Evolutionary conservation across 768 basidiomycete species (phyloP).

Genomic region (Steccherinum ochraceum): DNA sequence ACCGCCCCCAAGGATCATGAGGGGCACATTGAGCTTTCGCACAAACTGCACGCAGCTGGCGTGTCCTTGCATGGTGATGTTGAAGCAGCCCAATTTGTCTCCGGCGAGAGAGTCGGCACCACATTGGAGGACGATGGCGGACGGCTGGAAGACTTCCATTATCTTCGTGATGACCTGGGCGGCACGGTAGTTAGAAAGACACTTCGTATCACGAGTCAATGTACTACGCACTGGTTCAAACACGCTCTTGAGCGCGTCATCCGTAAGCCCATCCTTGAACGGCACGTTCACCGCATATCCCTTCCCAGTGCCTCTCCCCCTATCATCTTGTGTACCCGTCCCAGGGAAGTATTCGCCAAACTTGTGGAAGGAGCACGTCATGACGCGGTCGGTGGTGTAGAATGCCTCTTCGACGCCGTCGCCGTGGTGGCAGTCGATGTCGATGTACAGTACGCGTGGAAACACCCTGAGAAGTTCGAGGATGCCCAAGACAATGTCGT

Average conservation of each 20-base stretch:
- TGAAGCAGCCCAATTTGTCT: conserved; percentile 95
- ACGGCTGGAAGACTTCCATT: conserved; percentile 82
- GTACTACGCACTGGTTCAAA: conserved; percentile 87
- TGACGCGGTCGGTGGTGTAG: conserved; percentile 94
- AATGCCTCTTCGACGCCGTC: conserved; percentile 99
- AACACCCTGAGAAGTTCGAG: conserved; percentile 84
- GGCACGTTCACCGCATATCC: conserved; percentile 93
- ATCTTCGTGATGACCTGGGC: conserved; percentile 76
- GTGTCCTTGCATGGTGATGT: conserved; percentile 93
- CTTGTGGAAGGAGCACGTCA: conserved; percentile 97
- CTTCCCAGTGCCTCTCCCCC: conserved; percentile 76
- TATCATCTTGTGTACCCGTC: conserved; percentile 80
- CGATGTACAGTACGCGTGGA: conserved; percentile 90
- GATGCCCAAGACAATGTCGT: conserved; percentile 93
- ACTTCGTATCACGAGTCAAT: conserved; percentile 33
- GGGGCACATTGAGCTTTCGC: conserved; percentile 73
- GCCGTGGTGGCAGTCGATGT: conserved; percentile 98
- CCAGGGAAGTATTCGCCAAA: conserved; percentile 95
- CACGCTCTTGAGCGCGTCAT: conserved; percentile 80
- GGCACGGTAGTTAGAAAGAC: conserved; percentile 20
- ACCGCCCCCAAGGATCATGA: conserved; percentile 91
- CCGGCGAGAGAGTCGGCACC: conserved; percentile 94
- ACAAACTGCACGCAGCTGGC: conserved; percentile 87
- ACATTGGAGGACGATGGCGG: conserved; percentile 88
- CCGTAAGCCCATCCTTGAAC: conserved; percentile 88